Percentiles rank a stretch among this genome's conserved stretches.
Evolutionary conservation across 345 rosid species (phyloP).

Genomic region (Salix viminalis): DNA sequence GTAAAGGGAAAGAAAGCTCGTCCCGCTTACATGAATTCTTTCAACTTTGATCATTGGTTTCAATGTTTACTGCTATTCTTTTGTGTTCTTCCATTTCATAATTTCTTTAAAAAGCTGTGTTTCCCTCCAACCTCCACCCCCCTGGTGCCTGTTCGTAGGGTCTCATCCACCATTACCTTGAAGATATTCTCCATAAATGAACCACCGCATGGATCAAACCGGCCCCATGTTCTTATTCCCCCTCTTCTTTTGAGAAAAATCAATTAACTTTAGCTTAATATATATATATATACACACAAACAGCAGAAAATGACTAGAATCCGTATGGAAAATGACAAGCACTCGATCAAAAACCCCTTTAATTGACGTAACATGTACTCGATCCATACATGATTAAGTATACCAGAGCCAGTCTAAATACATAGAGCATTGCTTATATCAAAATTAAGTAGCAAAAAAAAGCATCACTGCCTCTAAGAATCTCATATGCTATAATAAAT

Average conservation of each 20-base stretch:
- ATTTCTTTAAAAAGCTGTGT: constrained; percentile 22
- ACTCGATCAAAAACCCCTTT: background rate
- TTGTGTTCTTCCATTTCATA: constrained; percentile 1
- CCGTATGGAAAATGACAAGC: background rate
- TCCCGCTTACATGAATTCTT: too few species aligned
- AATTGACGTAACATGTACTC: background rate
- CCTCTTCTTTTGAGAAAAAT: background rate
- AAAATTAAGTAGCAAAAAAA: background rate
- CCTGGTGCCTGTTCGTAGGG: constrained; percentile 37
- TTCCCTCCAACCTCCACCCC: constrained; percentile 21
- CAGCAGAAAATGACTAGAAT: too few species aligned
- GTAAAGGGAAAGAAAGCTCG: too few species aligned
- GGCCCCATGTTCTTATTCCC: constrained; percentile 33
- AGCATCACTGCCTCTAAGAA: background rate
- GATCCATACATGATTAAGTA: constrained; percentile 9
- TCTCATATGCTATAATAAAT: background rate
- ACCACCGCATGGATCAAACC: constrained; percentile 44
- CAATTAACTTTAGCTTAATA: background rate
- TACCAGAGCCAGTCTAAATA: constrained; percentile 5
- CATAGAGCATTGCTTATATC: background rate
- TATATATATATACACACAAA: too few species aligned
- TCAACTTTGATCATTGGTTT: background rate
- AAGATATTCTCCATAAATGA: constrained; percentile 43
- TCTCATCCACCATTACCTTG: constrained; percentile 15
- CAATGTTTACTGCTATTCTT: too few species aligned